A percentile compares a stretch with the other conserved stretches of the same genome.
These are phyloP conservation scores for Moricandia moricandioides DNA, from an alignment of 345 rosid species.

Conservation along the genomic window DNA sequence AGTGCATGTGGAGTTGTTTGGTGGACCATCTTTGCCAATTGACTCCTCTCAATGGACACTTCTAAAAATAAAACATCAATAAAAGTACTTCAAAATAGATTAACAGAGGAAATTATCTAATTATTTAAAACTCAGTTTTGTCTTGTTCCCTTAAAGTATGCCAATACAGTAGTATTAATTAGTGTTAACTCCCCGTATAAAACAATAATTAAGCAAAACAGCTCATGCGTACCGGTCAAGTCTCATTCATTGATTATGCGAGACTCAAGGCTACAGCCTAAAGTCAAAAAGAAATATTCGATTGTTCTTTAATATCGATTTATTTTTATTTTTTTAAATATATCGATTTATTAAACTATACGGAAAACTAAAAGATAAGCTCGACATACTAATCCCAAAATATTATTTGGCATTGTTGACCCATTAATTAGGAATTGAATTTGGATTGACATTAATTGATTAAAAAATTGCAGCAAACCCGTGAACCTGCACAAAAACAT, in stretches of 20 bases:
- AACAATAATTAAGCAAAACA: neutral
- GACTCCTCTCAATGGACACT: constrained; percentile 34
- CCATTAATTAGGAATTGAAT: neutral
- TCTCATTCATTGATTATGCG: neutral
- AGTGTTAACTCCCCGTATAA: neutral
- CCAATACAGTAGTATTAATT: neutral
- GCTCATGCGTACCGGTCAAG: neutral
- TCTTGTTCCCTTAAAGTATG: neutral
- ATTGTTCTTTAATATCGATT: neutral
- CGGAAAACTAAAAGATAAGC: neutral
- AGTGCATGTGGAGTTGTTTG: constrained; percentile 31
- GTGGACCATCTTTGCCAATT: constrained; percentile 25
- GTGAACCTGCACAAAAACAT: neutral
- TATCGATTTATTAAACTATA: neutral
- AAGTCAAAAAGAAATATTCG: neutral
- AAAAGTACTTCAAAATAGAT: neutral
- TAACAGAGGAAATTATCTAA: constrained; percentile 1
- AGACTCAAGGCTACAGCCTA: neutral
- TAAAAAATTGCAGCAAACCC: neutral
- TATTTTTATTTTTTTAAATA: no score
- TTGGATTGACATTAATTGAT: neutral
- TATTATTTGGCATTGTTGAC: neutral
- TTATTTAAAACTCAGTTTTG: neutral
- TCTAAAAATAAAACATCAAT: constrained; percentile 1
- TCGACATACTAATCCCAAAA: neutral